Conservation (phyloP, 306 rosid genomes). For the Acacia acuminata region DNA sequence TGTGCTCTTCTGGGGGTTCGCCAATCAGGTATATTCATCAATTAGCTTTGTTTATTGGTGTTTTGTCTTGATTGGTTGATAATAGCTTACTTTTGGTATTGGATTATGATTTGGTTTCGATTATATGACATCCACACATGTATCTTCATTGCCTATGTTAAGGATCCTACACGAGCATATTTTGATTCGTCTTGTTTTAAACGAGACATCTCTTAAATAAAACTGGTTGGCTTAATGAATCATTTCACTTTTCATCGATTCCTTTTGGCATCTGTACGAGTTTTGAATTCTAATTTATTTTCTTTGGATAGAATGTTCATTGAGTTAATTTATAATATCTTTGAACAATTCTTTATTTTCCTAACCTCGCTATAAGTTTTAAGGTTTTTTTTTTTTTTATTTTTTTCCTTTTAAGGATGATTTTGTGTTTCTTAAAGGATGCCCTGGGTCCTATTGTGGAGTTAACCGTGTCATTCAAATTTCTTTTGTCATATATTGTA, state of each 20-base stretch:
- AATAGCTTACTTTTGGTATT: background rate
- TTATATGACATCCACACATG: slow-evolving; percentile 7
- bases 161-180: background rate
- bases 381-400: no score
- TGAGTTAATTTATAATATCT: background rate
- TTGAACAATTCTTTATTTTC: background rate
- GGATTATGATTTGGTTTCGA: background rate
- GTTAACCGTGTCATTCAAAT: background rate
- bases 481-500: background rate
- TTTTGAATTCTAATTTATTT: slow-evolving; percentile 11
- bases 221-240: slow-evolving; percentile 14
- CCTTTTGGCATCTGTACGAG: background rate
- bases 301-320: background rate
- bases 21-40: slow-evolving; percentile 79
- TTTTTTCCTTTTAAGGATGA: background rate
- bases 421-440: background rate
- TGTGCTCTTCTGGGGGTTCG: slow-evolving; percentile 99
- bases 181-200: background rate
- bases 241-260: slow-evolving; percentile 12
- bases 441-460: background rate
- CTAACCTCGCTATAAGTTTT: background rate
- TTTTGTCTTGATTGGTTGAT: background rate
- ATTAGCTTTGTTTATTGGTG: background rate
- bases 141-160: background rate
- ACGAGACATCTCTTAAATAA: background rate